Percentiles rank a stretch among this genome's conserved stretches.
phyloP scores from a whole-genome alignment of 768 basidiomycete genomes.

The Hypsizygus marmoreus region DNA sequence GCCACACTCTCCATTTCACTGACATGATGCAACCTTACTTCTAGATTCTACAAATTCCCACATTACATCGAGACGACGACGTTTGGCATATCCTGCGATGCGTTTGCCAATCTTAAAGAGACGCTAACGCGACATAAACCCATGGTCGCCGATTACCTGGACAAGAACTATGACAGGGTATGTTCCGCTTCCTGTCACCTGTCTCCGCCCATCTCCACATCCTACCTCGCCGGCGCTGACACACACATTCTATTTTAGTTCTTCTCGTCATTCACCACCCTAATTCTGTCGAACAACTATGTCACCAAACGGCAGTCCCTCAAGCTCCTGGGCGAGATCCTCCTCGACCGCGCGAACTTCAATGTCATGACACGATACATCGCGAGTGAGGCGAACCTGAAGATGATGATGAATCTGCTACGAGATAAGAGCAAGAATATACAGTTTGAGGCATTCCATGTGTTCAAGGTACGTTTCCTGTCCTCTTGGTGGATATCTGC shows the following conservation, averaged over 20 bases:
- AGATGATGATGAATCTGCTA: constrained; percentile 99
- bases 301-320: constrained; percentile 99
- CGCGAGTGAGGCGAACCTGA: constrained; percentile 90
- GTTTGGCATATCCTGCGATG: constrained; percentile 97
- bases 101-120: constrained; percentile 97
- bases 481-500: constrained; percentile 3
- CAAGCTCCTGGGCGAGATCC: constrained; percentile 96
- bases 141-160: constrained; percentile 96
- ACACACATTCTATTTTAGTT: constrained; percentile 54
- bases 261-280: constrained; percentile 91
- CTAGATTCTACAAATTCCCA: constrained; percentile 94
- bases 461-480: constrained; percentile 81
- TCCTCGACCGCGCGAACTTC: constrained; percentile 97
- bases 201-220: background rate
- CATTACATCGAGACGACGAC: constrained; percentile 97
- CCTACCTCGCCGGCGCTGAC: background rate
- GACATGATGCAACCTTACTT: background rate
- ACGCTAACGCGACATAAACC: constrained; percentile 95
- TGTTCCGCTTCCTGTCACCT: constrained; percentile 23
- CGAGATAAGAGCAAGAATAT: constrained; percentile 99
- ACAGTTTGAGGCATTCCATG: constrained; percentile 99
- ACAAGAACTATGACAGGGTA: constrained; percentile 95
- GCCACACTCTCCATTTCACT: background rate
- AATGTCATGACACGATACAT: constrained; percentile 99
- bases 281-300: constrained; percentile 93